These are phyloP conservation scores for Nakaseomyces delphensis DNA, from an alignment of 1,139 yeast genomes.

Conservation along the genomic window DNA sequence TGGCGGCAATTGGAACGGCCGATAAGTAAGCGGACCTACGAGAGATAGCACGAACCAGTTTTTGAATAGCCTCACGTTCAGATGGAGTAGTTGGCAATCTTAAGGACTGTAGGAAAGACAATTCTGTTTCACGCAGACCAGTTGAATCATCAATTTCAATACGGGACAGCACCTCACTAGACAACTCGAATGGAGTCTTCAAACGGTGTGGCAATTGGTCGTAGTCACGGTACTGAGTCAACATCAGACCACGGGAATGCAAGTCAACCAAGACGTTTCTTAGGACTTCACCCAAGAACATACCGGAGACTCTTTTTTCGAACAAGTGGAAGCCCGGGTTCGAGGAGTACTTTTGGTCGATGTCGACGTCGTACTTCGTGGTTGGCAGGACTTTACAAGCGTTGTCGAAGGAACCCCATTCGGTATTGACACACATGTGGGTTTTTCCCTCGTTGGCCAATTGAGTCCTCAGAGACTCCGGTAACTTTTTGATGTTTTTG, in stretches of 20 bases:
- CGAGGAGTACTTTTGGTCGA: constrained; percentile 61
- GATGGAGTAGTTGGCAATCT: constrained; percentile 58
- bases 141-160: constrained; percentile 76
- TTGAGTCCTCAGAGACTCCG: constrained; percentile 34
- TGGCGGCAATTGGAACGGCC: constrained; percentile 82
- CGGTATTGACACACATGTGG: constrained; percentile 88
- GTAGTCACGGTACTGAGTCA: constrained; percentile 44
- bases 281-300: constrained; percentile 86
- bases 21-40: constrained; percentile 79
- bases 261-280: constrained; percentile 66
- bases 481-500: constrained; percentile 59
- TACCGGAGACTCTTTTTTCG: constrained; percentile 89
- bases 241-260: constrained; percentile 48
- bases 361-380: constrained; percentile 61
- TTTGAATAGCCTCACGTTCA: constrained; percentile 66
- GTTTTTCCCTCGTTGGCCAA: constrained; percentile 40
- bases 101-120: constrained; percentile 53
- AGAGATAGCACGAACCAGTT: constrained; percentile 67
- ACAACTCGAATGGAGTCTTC: constrained; percentile 65
- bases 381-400: constrained; percentile 60
- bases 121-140: constrained; percentile 56
- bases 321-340: constrained; percentile 83
- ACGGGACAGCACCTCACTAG: constrained; percentile 72
- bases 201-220: constrained; percentile 58
- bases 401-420: constrained; percentile 97